Conservation (phyloP, 768 basidiomycete genomes). For the Trametes sanguinea region DNA sequence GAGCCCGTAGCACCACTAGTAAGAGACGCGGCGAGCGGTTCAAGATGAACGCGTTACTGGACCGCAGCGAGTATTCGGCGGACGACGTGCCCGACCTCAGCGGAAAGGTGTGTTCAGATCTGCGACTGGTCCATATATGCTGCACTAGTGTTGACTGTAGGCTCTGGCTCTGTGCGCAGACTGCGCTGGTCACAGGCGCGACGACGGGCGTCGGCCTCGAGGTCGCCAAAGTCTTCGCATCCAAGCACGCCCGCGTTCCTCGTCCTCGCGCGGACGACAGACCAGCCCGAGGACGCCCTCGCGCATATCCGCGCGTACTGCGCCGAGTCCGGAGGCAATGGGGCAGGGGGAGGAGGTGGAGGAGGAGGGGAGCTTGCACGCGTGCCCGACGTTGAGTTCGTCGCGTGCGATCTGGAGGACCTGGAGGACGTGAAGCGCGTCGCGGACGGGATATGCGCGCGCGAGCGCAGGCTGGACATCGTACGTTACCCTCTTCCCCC, state of each 20-base stretch:
- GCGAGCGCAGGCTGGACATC: slow-evolving; percentile 28
- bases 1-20: too few species aligned
- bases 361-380: neutral
- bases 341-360: too few species aligned
- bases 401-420: slow-evolving; percentile 34
- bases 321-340: too few species aligned
- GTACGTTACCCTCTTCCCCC: slow-evolving; percentile 22
- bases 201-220: slow-evolving; percentile 35
- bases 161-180: slow-evolving; percentile 14
- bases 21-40: too few species aligned
- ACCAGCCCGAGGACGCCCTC: slow-evolving; percentile 31
- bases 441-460: slow-evolving; percentile 28
- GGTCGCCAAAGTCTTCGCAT: slow-evolving; percentile 33
- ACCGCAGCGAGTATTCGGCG: neutral
- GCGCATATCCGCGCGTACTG: slow-evolving; percentile 24
- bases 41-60: neutral
- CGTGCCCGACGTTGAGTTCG: slow-evolving; percentile 26
- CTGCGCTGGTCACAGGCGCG: slow-evolving; percentile 35
- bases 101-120: neutral
- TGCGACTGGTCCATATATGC: neutral
- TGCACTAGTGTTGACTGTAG: neutral
- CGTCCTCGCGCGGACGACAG: slow-evolving; percentile 28
- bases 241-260: slow-evolving; percentile 33
- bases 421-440: slow-evolving; percentile 31
- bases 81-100: slow-evolving; percentile 9